Base-by-base conservation (phyloP, 2,329 filamentous ascomycete genomes). In the Aspergillus sp. region DNA sequence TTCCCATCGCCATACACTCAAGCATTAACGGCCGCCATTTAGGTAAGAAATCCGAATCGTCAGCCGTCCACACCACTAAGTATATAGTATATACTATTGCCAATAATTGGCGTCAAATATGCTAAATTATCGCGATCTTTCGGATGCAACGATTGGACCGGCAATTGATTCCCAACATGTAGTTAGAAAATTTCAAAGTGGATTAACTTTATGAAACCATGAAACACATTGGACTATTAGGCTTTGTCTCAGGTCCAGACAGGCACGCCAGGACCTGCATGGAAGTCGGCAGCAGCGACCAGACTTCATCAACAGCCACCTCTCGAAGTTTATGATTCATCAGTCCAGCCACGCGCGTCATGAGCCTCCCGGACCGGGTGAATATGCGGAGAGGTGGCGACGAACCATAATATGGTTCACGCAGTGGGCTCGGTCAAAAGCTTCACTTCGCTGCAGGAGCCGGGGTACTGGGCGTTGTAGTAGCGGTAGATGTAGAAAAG, bases 401-500 rank as follows among this genome's bases (percentile, higher is more conserved):
- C 18, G 18, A 17, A 36, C 30, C 43, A 36, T 24, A 36, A 57
- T 53, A 47, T 26, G 17, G 42, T 65, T 63, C 56, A 66, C 54
- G 65, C 64, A 49, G 64, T 50, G 30, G 67, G 65, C 34, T 69
- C 65, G 30, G 66, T 49, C 52, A 62, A 58, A 41, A 76, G 61
- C 17, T 68, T 56, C 32, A 72, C 72, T 61, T 62, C 66, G 55
- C 67, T 71, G 65, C 74, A 76, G 62, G 67, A 71, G 30, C 59
- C 65, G 9, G 74, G 73, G 17, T 70, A 61, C 0, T 50, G 53
- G 15, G 67, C 26, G 4, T 58, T 26, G 44, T 66, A 62, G 45
- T 63, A 67, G 12, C 61, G 38, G 55, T 70, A 63, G 7, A 73
- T 49, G 60, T 71, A 76, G 67, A 76, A 77, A 8, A 77, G 67